A percentile compares a stretch with the other conserved stretches of the same genome.
Conservation (phyloP, 2,329 filamentous ascomycete genomes). For the Camptophora hylomeconis region DNA sequence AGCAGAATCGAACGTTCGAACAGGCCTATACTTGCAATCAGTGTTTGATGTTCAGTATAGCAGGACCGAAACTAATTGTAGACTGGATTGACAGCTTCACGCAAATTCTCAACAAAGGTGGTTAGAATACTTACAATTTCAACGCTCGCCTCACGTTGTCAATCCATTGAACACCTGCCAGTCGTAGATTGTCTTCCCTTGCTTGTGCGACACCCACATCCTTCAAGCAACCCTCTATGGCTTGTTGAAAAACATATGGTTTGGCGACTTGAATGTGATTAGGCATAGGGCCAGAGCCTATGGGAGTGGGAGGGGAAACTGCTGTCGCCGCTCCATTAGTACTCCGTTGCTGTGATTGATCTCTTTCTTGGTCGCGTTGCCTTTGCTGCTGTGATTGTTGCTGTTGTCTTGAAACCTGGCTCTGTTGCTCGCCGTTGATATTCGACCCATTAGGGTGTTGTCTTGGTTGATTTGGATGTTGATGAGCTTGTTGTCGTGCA, state of each 20-base stretch:
- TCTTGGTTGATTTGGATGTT: too few species aligned
- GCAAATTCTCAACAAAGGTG: conserved; percentile 3
- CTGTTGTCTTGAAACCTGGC: too few species aligned
- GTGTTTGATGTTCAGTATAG: too few species aligned
- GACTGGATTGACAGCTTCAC: neutral
- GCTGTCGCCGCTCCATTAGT: too few species aligned
- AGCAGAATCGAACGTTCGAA: conserved; percentile 84
- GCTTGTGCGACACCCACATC: conserved; percentile 59
- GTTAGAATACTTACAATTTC: conserved; percentile 55
- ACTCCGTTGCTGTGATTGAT: too few species aligned
- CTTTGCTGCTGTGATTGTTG: too few species aligned
- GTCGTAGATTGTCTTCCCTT: conserved; percentile 64
- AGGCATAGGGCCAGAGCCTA: conserved; percentile 39
- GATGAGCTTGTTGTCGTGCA: too few species aligned
- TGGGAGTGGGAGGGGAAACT: too few species aligned
- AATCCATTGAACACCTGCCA: conserved; percentile 82
- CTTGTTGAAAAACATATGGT: conserved; percentile 73
- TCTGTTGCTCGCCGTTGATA: too few species aligned
- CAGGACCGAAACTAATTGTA: too few species aligned
- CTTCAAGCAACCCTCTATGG: conserved; percentile 59
- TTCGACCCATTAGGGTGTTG: too few species aligned
- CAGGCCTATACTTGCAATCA: conserved; percentile 59
- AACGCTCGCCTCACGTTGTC: conserved; percentile 69
- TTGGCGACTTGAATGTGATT: conserved; percentile 52
- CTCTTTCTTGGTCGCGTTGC: too few species aligned